Evolutionary conservation across 2,329 filamentous ascomycete genomes (phyloP).

Genomic region (Curvularia hawaiiensis): DNA sequence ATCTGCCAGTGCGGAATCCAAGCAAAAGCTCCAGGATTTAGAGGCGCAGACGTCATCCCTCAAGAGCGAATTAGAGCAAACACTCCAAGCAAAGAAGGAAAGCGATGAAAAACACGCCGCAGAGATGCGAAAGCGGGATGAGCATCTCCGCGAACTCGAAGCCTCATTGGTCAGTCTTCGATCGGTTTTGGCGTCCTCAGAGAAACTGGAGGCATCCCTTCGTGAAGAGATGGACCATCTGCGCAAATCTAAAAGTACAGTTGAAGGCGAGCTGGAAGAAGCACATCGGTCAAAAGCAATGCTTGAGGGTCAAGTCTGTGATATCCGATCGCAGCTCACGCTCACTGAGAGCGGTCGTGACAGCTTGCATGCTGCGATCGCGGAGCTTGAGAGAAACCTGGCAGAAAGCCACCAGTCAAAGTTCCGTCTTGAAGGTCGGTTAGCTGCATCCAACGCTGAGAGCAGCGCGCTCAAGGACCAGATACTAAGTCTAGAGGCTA

Average conservation of each 20-base stretch:
- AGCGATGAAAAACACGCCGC: constrained; percentile 18
- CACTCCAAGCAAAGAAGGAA: constrained; percentile 21
- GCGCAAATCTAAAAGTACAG: constrained; percentile 16
- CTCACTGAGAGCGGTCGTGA: constrained; percentile 11
- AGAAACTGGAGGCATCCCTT: constrained; percentile 21
- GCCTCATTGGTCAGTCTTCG: constrained; percentile 25
- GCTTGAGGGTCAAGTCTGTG: constrained; percentile 18
- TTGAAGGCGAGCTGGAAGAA: constrained; percentile 19
- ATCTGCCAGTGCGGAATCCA: constrained; percentile 23
- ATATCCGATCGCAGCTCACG: constrained; percentile 9
- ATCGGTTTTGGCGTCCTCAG: constrained; percentile 21
- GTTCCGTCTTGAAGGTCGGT: constrained; percentile 8
- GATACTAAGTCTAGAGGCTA: constrained; percentile 22
- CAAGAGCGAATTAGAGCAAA: constrained; percentile 25
- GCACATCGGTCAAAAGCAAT: constrained; percentile 12
- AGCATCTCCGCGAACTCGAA: constrained; percentile 33
- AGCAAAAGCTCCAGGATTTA: constrained; percentile 29
- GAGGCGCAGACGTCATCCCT: constrained; percentile 26
- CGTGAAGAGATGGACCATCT: constrained; percentile 22
- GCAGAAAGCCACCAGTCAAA: constrained; percentile 10
- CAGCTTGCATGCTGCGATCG: constrained; percentile 11
- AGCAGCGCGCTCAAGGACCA: constrained; percentile 15
- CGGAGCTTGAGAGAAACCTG: constrained; percentile 17
- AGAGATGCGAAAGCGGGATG: constrained; percentile 22
- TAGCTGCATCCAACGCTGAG: constrained; percentile 19